Percentiles rank a stretch among this genome's conserved stretches.
phyloP scores from a whole-genome alignment of 441 rosid species.

The Gossypium aridum region DNA sequence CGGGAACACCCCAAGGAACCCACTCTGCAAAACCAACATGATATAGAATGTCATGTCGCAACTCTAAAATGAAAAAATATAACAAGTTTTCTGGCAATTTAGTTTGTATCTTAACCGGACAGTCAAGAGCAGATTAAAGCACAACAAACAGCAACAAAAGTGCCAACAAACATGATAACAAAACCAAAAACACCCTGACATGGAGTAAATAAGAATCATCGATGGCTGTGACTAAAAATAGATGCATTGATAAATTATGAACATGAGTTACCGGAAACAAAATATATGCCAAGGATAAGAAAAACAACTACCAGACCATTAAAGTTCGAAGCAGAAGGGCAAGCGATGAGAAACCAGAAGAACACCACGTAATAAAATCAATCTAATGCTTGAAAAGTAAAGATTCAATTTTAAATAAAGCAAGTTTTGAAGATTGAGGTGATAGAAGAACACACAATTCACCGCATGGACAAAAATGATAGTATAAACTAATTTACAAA shows the following conservation, averaged over 20 bases:
- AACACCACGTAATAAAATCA: neutral
- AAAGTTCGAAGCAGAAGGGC: neutral
- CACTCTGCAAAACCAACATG: constrained; percentile 42
- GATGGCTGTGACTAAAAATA: neutral
- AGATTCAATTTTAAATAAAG: neutral
- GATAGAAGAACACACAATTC: neutral
- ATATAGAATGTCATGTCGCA: neutral
- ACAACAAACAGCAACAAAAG: neutral
- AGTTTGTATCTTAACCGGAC: neutral
- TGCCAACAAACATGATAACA: neutral
- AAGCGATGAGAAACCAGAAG: neutral
- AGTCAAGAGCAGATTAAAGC: neutral
- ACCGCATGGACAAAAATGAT: neutral
- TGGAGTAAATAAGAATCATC: neutral
- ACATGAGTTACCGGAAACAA: neutral
- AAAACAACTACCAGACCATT: neutral
- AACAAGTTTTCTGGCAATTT: neutral
- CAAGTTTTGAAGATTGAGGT: neutral
- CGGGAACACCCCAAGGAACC: constrained; percentile 96
- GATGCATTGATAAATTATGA: neutral
- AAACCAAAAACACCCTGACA: neutral
- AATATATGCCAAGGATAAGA: neutral
- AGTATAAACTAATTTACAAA: neutral
- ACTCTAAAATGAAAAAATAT: neutral
- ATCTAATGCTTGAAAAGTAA: neutral